These are phyloP conservation scores for Penicillium alfredii DNA, from an alignment of 495 filamentous ascomycete species.

Conservation along the genomic window DNA sequence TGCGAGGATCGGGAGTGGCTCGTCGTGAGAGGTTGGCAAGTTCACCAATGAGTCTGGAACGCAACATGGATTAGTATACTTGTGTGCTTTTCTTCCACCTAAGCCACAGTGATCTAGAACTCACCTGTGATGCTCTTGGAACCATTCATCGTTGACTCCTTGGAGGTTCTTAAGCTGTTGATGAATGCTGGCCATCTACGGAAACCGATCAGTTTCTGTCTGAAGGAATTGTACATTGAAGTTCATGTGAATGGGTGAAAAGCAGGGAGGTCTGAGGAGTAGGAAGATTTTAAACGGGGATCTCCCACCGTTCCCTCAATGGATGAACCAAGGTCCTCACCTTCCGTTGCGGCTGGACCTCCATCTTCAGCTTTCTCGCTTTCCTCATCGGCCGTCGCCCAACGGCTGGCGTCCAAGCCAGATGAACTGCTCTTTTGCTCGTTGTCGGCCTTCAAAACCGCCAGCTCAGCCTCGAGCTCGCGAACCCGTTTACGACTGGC, in stretches of 20 bases:
- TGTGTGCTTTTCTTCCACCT: slow-evolving; percentile 1
- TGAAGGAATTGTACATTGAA: slow-evolving; percentile 10
- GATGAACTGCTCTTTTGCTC: slow-evolving; percentile 18
- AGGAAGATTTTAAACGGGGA: slow-evolving; percentile 36
- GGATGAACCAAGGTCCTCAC: slow-evolving; percentile 50
- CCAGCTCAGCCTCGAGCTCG: slow-evolving; percentile 43
- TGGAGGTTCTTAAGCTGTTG: slow-evolving; percentile 48
- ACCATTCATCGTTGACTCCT: slow-evolving; percentile 41
- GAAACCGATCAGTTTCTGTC: slow-evolving; percentile 20
- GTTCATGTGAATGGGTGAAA: slow-evolving; percentile 35
- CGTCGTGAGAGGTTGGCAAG: slow-evolving; percentile 35
- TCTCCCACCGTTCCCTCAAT: slow-evolving; percentile 51
- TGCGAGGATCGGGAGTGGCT: slow-evolving; percentile 28
- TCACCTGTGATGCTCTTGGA: slow-evolving; percentile 41
- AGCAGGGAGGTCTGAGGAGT: slow-evolving; percentile 29
- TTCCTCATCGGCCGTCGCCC: slow-evolving; percentile 34
- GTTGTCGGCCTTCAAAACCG: slow-evolving; percentile 31
- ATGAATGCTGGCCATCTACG: slow-evolving; percentile 48
- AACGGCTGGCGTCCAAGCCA: slow-evolving; percentile 37
- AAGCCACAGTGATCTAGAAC: too few relatives aligned
- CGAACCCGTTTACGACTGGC: slow-evolving; percentile 37
- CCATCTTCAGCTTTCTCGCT: slow-evolving; percentile 27
- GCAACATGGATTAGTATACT: too few relatives aligned
- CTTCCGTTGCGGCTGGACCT: slow-evolving; percentile 41
- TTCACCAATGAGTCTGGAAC: slow-evolving; percentile 37